A percentile compares a stretch with the other conserved stretches of the same genome.
phyloP scores from a whole-genome alignment of 176 grass and related monocot species.

The Avena sativa region DNA sequence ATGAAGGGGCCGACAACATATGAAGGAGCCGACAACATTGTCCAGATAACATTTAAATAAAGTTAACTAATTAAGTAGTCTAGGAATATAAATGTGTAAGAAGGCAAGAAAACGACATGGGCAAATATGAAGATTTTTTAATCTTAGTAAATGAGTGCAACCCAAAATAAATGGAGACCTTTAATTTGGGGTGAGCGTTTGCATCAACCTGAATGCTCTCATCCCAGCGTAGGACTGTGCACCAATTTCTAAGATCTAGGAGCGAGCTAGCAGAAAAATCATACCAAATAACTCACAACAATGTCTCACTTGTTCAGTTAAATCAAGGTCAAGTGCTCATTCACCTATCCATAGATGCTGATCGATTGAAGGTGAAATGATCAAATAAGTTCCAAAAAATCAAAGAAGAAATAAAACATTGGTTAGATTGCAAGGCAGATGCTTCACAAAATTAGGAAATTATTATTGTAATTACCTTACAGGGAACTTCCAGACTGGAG shows the following conservation, averaged over 20 bases:
- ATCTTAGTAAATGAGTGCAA: neutral
- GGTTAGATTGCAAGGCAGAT: conserved; percentile 13
- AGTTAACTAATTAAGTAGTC: neutral
- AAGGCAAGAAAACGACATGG: neutral
- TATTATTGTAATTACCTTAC: neutral
- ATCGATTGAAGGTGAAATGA: conserved; percentile 87
- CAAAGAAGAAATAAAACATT: conserved; percentile 50
- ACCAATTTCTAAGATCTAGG: neutral
- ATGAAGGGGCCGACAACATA: neutral
- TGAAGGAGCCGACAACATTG: neutral
- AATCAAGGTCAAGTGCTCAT: neutral
- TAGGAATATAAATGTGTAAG: neutral
- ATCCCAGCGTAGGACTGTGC: neutral
- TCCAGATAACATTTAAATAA: neutral
- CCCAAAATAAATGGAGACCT: neutral
- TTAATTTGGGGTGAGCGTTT: neutral
- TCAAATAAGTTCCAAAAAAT: conserved; percentile 90
- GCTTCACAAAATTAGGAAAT: neutral
- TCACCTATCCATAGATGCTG: conserved; percentile 71
- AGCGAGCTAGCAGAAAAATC: neutral
- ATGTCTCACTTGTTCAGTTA: neutral
- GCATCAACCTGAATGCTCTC: neutral
- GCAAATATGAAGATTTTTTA: neutral
- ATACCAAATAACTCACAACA: neutral
- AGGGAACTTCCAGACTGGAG: neutral